phyloP scores from a whole-genome alignment of 768 basidiomycete species.

The Myochromella boudieri region DNA sequence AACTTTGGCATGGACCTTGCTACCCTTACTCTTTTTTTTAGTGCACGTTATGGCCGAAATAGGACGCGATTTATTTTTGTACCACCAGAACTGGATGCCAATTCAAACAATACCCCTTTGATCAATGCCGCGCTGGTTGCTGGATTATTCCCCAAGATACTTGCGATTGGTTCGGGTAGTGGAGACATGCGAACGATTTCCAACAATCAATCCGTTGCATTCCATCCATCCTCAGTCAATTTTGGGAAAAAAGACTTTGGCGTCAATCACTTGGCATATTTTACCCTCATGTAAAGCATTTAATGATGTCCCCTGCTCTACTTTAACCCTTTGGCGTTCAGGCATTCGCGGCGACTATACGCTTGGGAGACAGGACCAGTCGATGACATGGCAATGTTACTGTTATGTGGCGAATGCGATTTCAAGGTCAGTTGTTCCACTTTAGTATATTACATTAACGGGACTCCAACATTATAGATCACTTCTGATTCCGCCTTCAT shows the following conservation, averaged over 20 bases:
- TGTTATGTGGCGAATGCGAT: conserved; percentile 90
- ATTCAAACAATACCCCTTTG: conserved; percentile 63
- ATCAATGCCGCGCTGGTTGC: conserved; percentile 82
- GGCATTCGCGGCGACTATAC: conserved; percentile 93
- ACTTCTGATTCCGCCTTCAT: conserved; percentile 68
- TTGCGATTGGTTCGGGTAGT: conserved; percentile 60
- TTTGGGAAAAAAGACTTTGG: conserved; percentile 78
- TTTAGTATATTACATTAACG: not conserved
- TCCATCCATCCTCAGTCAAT: conserved; percentile 94
- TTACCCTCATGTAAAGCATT: conserved; percentile 80
- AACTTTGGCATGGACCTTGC: conserved; percentile 21
- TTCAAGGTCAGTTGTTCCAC: conserved; percentile 54
- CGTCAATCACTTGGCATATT: conserved; percentile 75
- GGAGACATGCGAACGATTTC: conserved; percentile 75
- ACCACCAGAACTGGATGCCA: conserved; percentile 68
- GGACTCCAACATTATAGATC: conserved; percentile 43
- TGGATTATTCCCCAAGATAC: conserved; percentile 89
- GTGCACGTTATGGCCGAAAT: conserved; percentile 73
- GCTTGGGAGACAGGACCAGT: conserved; percentile 92
- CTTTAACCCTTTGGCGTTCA: conserved; percentile 28
- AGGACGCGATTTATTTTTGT: conserved; percentile 75
- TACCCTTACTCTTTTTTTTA: conserved; percentile 2
- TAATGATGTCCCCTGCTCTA: not conserved
- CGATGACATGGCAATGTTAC: conserved; percentile 76
- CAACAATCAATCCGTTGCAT: conserved; percentile 75